Evolutionary conservation across 345 rosid species (phyloP).

Genomic region (Camelina hispida): DNA sequence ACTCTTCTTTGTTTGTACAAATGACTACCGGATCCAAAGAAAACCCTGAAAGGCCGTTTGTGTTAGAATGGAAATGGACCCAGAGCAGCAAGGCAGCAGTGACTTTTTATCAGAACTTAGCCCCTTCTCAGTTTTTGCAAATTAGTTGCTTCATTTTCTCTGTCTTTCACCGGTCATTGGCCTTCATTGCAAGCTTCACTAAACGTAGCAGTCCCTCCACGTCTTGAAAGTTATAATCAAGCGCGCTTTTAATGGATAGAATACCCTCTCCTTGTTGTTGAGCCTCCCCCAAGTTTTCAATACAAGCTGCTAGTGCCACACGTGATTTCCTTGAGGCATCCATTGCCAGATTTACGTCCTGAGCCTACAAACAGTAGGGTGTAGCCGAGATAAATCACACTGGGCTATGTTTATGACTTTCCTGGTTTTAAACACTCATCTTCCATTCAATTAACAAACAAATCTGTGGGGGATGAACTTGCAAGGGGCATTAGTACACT

Average conservation of each 20-base stretch:
- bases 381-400: constrained; percentile 27
- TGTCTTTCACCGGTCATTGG: constrained; percentile 58
- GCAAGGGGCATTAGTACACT: constrained; percentile 49
- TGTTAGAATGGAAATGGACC: constrained; percentile 24
- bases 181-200: constrained; percentile 85
- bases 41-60: constrained; percentile 20
- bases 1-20: constrained; percentile 36
- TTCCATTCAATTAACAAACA: constrained; percentile 18
- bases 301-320: constrained; percentile 68
- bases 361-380: constrained; percentile 60
- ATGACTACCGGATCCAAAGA: constrained; percentile 27
- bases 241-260: constrained; percentile 72
- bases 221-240: constrained; percentile 95
- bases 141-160: constrained; percentile 20
- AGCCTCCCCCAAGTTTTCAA: constrained; percentile 55
- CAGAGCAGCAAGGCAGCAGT: constrained; percentile 25
- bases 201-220: constrained; percentile 76
- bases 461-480: constrained; percentile 23
- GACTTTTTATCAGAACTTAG: constrained; percentile 22
- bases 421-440: constrained; percentile 2
- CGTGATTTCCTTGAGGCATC: constrained; percentile 95
- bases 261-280: constrained; percentile 61
- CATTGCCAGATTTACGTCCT: constrained; percentile 82
- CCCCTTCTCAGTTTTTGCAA: constrained; percentile 35
- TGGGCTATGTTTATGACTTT: constrained; percentile 21